Conservation (phyloP, 2,329 filamentous ascomycete species). For the Onygenales sp. region DNA sequence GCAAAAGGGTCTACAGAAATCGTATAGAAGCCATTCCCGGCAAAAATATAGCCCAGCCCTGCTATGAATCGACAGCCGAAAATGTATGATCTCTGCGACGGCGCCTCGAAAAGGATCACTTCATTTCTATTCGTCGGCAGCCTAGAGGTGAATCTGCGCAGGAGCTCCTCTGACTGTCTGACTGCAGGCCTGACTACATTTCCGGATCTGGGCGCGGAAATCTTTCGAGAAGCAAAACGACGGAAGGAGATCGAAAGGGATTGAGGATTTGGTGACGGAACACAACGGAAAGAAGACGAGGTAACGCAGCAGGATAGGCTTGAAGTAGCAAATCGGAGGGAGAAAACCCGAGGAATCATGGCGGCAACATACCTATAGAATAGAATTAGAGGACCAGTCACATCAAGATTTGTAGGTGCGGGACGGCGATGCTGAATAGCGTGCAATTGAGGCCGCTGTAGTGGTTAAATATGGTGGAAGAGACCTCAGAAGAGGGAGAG, state of each 20-base stretch:
- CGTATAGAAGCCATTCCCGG: constrained; percentile 42
- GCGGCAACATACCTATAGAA: neutral
- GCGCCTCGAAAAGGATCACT: constrained; percentile 55
- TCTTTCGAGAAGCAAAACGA: neutral
- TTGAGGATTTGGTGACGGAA: neutral
- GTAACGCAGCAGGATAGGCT: neutral
- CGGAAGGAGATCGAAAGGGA: constrained; percentile 1
- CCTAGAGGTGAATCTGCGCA: constrained; percentile 15
- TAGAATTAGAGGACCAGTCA: neutral
- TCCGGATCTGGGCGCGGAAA: neutral
- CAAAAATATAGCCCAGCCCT: constrained; percentile 44
- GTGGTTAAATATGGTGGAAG: too few relatives aligned
- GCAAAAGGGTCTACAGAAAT: constrained; percentile 43
- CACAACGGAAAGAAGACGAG: neutral
- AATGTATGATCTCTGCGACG: constrained; percentile 55
- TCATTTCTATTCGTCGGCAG: constrained; percentile 48
- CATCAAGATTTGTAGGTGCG: neutral
- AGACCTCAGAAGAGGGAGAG: neutral
- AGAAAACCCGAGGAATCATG: neutral
- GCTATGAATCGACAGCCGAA: constrained; percentile 50
- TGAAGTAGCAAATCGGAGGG: neutral
- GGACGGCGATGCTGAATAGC: neutral
- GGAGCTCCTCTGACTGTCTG: neutral
- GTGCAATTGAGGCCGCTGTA: too few relatives aligned
- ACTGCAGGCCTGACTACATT: neutral